Base-by-base conservation (phyloP, 805 yeast species). In the Sugiyamaella americana region DNA sequence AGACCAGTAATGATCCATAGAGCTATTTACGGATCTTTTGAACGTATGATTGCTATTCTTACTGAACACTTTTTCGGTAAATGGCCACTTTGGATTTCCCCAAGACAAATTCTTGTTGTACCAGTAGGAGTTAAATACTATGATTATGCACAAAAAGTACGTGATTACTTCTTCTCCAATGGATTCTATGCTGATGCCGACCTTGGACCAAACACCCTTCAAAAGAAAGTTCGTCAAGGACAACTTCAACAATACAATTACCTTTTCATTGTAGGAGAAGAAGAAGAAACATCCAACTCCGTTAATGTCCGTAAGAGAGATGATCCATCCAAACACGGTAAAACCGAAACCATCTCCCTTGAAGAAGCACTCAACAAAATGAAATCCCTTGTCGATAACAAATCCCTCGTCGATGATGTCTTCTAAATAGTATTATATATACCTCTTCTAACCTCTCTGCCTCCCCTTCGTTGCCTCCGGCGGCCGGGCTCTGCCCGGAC, bases 71-170 rank as follows among this genome's bases (percentile, higher is more conserved):
- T 76, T 71, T 96, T 89, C 64, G 99, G 99, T 62, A 93, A 88
- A 68, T 93, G 99, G 99, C 99, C 99, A 63, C 87, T 93, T 78
- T 93, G 98, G 98, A 76, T 93, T 65, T 89, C 98, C n/a, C 99
- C 99, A 62, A 84, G 98, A 74, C 99, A 93, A 73, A 78, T 91
- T 49, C 74, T 91, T 59, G 94, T 93, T 60, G 93, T 93, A 24
- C 98, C 98, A 58, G 97, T 93, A 59, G 97, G 96, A 63, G 94
- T 85, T 54, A 87, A 86, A 68, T 91, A 83, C 74, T 80, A 75
- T 62, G 95, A 82, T 55, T 93, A 93, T 63, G 99, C 98, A 37
- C 81, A 83, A 67, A 72, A 79, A 58, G 84, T 93, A 55, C 80
- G 82, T 60, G 78, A 84, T 61, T 67, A 68, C 55, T 82, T 84